These are phyloP conservation scores for Aegilops speltoides DNA, from an alignment of 176 grass and related monocot genomes.

Conservation along the genomic window DNA sequence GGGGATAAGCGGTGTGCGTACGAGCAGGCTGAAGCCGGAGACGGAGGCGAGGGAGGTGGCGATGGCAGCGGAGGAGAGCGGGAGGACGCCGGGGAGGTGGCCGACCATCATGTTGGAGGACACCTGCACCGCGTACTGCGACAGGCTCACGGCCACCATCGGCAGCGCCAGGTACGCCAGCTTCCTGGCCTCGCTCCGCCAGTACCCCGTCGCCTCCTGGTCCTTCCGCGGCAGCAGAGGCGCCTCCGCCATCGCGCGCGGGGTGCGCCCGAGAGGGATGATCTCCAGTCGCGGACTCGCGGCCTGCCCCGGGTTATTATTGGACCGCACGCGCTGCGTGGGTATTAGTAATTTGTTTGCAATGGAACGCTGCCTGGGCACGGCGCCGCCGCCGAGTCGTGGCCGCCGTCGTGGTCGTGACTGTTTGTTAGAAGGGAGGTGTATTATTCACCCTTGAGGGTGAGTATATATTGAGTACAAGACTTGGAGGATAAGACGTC, in stretches of 20 bases:
- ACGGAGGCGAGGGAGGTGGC: slow-evolving; percentile 80
- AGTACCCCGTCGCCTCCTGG: neutral
- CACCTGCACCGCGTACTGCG: slow-evolving; percentile 66
- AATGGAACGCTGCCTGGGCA: neutral
- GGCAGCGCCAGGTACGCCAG: slow-evolving; percentile 57
- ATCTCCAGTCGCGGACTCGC: neutral
- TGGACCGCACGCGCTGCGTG: neutral
- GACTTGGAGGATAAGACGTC: too few species aligned
- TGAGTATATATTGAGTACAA: too few species aligned
- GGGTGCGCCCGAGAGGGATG: neutral
- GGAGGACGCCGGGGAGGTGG: slow-evolving; percentile 77
- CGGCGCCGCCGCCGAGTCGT: neutral
- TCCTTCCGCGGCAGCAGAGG: neutral
- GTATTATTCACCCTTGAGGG: too few species aligned
- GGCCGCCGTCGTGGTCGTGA: neutral
- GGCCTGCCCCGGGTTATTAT: neutral
- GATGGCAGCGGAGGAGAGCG: slow-evolving; percentile 73
- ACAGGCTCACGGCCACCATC: slow-evolving; percentile 48
- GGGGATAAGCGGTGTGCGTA: slow-evolving; percentile 14
- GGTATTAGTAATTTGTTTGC: neutral
- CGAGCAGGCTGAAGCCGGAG: slow-evolving; percentile 96
- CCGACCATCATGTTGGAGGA: slow-evolving; percentile 93
- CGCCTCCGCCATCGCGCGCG: slow-evolving; percentile 9
- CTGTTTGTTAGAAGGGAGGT: neutral
- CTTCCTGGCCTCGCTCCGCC: slow-evolving; percentile 26